Evolutionary conservation across 139 green algal genomes (phyloP), one percentile per base, ranked within the genome.

Genomic region (Axilococcus clingmanii): DNA sequence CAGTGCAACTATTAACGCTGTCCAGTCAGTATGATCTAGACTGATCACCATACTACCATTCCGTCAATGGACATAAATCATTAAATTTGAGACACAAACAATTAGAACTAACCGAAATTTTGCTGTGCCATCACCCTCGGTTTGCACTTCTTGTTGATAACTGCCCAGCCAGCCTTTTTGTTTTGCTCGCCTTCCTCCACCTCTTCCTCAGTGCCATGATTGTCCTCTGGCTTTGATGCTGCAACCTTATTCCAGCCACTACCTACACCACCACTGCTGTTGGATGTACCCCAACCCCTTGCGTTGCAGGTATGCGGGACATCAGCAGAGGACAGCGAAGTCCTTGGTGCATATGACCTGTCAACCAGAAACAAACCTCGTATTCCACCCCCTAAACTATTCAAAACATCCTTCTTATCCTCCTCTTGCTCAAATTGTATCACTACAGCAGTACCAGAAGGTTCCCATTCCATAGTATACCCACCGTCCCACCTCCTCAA

Each of bases 331-430:
- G n/a, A n/a, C n/a, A n/a, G n/a, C n/a, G n/a, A n/a, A n/a, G n/a
- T n/a, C n/a, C n/a, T n/a, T n/a, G n/a, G n/a, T n/a, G n/a, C n/a
- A n/a, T n/a, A n/a, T n/a, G n/a, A n/a, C n/a, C n/a, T n/a, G n/a
- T n/a, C 62, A 5, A 75, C 41, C 6, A 59, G 44, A 54, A 82
- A 83, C 35, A 77, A 54, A 6, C 75, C 75, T 2, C 72, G 51
- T 12, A 82, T 61, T 27, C 75, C 75, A 29, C 75, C 75, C 2
- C 53, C 75, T 23, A 83, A 40, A 2, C 31, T 12, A 27, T 66
- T 28, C 32, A 68, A 45, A 14, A 44, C 60, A 14, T 71, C 63
- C 8, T 65, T 22, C 22, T 46, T 38, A 32, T 65, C 40, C 4
- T 36, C 31, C 36, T 60, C 45, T 19, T 48, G 25, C 0, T 45